A percentile compares a stretch with the other conserved stretches of the same genome.
Conservation (phyloP, 2,329 filamentous ascomycete species). For the Penicillium sp. region DNA sequence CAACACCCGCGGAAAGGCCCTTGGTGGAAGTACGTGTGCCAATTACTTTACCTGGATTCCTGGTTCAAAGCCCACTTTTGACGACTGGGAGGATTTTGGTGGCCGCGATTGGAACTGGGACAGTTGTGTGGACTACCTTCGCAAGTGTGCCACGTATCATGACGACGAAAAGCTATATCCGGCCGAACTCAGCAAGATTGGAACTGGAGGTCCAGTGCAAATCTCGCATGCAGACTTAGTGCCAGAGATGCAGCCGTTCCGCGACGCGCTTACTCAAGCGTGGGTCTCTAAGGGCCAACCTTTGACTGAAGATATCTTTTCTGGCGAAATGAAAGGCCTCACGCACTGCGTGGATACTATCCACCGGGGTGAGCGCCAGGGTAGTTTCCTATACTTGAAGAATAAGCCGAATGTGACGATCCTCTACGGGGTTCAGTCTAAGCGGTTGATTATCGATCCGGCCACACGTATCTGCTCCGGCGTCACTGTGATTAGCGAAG, state of each 20-base stretch:
- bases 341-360: conserved; percentile 57
- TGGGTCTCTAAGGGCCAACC: conserved; percentile 56
- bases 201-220: conserved; percentile 53
- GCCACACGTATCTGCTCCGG: conserved; percentile 43
- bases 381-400: conserved; percentile 52
- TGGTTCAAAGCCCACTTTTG: conserved; percentile 58
- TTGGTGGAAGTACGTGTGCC: conserved; percentile 23
- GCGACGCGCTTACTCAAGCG: conserved; percentile 45
- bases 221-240: conserved; percentile 45
- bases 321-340: conserved; percentile 56
- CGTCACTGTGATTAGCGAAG: conserved; percentile 48
- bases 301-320: conserved; percentile 57
- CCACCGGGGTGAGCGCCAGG: conserved; percentile 57
- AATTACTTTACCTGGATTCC: conserved; percentile 68
- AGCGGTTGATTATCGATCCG: conserved; percentile 55
- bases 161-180: conserved; percentile 53
- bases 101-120: conserved; percentile 59
- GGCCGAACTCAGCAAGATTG: conserved; percentile 53
- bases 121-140: conserved; percentile 50
- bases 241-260: too few relatives aligned
- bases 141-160: conserved; percentile 58
- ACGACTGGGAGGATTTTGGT: conserved; percentile 49
- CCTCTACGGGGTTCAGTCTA: conserved; percentile 51
- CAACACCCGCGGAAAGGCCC: too few relatives aligned
- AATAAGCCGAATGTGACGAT: conserved; percentile 59